These are phyloP conservation scores for Paramecium sonneborni DNA, from an alignment of 73 alveolate species.

Conservation along the genomic window DNA sequence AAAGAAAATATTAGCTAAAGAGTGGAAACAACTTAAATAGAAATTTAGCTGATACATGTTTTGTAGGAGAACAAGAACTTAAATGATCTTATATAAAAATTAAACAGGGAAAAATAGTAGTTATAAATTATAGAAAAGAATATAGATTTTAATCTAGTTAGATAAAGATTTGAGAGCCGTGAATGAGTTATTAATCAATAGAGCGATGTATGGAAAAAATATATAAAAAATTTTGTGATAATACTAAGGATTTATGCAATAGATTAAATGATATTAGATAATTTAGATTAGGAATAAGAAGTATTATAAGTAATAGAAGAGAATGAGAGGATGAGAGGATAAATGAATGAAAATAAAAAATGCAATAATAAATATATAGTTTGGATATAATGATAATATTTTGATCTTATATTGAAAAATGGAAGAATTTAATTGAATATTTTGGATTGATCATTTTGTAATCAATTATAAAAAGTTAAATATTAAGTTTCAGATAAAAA, in stretches of 20 bases:
- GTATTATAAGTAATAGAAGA: constrained; percentile 12
- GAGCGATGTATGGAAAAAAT: not conserved
- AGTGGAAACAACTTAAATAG: not conserved
- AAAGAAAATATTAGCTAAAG: not conserved
- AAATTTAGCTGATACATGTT: not conserved
- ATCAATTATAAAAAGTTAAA: not conserved
- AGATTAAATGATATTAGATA: constrained; percentile 16
- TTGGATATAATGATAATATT: too few relatives aligned
- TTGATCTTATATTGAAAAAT: too few relatives aligned
- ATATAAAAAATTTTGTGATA: constrained; percentile 24
- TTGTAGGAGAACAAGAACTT: not conserved
- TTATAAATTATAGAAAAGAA: not conserved
- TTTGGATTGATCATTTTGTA: too few relatives aligned
- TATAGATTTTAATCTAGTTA: not conserved
- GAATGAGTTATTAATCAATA: constrained; percentile 22
- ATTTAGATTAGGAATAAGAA: not conserved
- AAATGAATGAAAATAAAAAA: not conserved
- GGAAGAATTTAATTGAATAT: too few relatives aligned
- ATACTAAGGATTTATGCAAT: not conserved
- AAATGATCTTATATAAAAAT: not conserved
- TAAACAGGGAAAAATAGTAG: not conserved
- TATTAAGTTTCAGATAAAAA: not conserved
- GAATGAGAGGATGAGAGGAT: constrained; percentile 9
- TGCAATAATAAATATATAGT: not conserved
- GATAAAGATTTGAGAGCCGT: constrained; percentile 8